phyloP scores from a whole-genome alignment of 1,139 yeast species.

The Yamadazyma siamensis region DNA sequence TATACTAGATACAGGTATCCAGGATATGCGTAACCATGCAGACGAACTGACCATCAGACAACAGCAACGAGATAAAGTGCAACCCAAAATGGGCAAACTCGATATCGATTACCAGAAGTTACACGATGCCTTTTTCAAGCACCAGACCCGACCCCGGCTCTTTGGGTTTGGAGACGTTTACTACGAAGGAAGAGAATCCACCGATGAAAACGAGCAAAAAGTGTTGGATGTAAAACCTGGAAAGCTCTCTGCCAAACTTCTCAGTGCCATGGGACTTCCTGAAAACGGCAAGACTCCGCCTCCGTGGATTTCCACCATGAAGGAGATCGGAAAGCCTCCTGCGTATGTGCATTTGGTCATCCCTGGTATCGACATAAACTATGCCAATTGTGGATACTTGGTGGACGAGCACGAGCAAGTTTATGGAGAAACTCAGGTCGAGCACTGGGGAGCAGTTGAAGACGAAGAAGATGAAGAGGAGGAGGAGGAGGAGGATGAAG shows the following conservation, averaged over 20 bases:
- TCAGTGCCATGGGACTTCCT: conserved; percentile 68
- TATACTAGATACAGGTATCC: conserved; percentile 81
- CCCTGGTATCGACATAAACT: conserved; percentile 48
- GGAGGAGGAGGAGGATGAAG: conserved; percentile 26
- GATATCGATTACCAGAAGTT: conserved; percentile 85
- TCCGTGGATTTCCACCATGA: conserved; percentile 81
- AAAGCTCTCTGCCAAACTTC: conserved; percentile 51
- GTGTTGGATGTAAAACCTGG: conserved; percentile 61
- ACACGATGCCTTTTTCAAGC: conserved; percentile 83
- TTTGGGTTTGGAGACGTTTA: conserved; percentile 72
- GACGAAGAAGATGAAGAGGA: conserved; percentile 35
- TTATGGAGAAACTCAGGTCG: conserved; percentile 14
- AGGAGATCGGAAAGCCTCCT: conserved; percentile 79
- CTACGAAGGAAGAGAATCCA: conserved; percentile 70
- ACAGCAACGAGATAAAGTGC: conserved; percentile 77
- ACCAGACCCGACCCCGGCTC: conserved; percentile 70
- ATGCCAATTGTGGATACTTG: conserved; percentile 36
- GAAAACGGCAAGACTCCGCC: conserved; percentile 52
- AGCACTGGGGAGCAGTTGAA: conserved; percentile 42
- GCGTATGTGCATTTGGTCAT: conserved; percentile 66
- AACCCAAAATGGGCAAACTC: conserved; percentile 82
- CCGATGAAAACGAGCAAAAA: conserved; percentile 41
- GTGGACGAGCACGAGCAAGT: conserved; percentile 14
- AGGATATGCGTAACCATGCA: conserved; percentile 71
- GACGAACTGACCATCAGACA: conserved; percentile 61